Conservation (phyloP, 2,329 filamentous ascomycete genomes). For the Chaetomium sp. region DNA sequence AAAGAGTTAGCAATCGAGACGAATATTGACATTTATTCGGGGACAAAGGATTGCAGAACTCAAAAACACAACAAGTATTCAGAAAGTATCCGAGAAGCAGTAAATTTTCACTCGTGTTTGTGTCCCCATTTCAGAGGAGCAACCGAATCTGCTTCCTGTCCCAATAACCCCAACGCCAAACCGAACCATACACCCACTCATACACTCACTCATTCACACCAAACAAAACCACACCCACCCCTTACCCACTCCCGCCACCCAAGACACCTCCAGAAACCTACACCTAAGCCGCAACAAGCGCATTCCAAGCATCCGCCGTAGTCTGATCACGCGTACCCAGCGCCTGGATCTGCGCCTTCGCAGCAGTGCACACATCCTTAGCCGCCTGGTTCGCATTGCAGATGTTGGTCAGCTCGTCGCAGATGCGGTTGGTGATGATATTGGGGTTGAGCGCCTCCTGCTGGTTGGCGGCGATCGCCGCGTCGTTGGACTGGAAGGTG, state of each 20-base stretch:
- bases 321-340: constrained; percentile 31
- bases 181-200: background rate
- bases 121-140: too few relatives aligned
- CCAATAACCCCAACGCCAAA: too few relatives aligned
- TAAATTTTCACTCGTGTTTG: too few relatives aligned
- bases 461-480: constrained; percentile 54
- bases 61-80: too few relatives aligned
- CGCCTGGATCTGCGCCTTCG: constrained; percentile 37
- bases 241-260: background rate
- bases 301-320: constrained; percentile 37
- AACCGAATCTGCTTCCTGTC: too few relatives aligned
- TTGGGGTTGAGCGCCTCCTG: constrained; percentile 63
- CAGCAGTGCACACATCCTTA: constrained; percentile 44
- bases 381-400: constrained; percentile 58
- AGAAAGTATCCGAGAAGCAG: too few relatives aligned
- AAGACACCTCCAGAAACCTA: background rate
- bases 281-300: constrained; percentile 32
- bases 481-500: constrained; percentile 62
- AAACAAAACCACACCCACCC: background rate
- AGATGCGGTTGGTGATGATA: constrained; percentile 68
- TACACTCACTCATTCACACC: background rate
- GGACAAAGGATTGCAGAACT: too few relatives aligned
- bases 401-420: constrained; percentile 61
- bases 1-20: too few relatives aligned
- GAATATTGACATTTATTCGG: too few relatives aligned